phyloP scores from a whole-genome alignment of 2,329 filamentous ascomycete genomes.

The Talaromyces sp. region DNA sequence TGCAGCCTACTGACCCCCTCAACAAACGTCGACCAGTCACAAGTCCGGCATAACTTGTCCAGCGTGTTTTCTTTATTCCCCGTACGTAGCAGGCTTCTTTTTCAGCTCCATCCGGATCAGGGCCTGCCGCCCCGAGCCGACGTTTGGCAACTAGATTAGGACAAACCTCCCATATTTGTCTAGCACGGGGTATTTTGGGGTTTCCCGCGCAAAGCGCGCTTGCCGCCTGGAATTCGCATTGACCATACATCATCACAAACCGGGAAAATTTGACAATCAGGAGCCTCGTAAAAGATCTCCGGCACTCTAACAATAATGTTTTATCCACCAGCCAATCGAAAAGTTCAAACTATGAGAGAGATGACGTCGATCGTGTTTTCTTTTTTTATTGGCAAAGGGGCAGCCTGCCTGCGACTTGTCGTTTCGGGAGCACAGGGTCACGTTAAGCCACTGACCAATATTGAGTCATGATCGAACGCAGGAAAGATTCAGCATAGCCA shows the following conservation, averaged over 20 bases:
- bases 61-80: neutral
- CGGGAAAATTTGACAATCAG: neutral
- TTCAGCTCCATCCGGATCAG: neutral
- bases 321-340: neutral
- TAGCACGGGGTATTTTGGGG: slow-evolving; percentile 5
- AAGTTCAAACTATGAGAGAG: neutral
- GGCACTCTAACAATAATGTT: neutral
- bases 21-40: slow-evolving; percentile 1
- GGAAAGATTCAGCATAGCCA: neutral
- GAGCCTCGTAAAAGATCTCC: neutral
- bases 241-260: neutral
- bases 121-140: neutral
- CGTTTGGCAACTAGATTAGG: neutral
- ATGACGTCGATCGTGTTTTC: neutral
- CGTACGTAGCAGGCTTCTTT: neutral
- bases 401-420: neutral
- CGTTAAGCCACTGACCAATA: neutral
- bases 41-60: slow-evolving; percentile 1
- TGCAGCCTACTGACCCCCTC: neutral
- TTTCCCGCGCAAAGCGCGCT: slow-evolving; percentile 35
- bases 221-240: slow-evolving; percentile 24
- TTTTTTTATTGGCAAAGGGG: neutral
- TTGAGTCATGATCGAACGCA: neutral
- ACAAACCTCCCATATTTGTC: neutral
- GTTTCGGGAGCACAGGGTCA: neutral